A percentile compares a stretch with the other conserved stretches of the same genome.
Conservation (phyloP, 192 early-diverging fungal genomes). For the Gonapodya prolifera region DNA sequence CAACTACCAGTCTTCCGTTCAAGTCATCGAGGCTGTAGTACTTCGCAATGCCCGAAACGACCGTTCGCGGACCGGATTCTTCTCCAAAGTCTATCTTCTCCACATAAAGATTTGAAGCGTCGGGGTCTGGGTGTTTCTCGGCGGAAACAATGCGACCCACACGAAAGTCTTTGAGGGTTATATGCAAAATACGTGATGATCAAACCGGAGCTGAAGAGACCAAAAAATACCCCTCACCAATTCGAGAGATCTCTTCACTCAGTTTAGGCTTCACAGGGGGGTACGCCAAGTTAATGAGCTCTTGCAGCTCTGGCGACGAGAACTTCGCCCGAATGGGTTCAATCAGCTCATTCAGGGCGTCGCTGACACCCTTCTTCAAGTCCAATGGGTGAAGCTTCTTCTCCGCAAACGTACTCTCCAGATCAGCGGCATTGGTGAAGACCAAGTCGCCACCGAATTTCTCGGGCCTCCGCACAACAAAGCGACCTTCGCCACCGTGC, state of each 20-base stretch:
- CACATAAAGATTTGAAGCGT: conserved; percentile 39
- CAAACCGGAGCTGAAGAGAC: neutral
- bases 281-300: conserved; percentile 74
- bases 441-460: conserved; percentile 81
- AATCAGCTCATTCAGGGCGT: conserved; percentile 72
- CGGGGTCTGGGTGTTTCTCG: conserved; percentile 24
- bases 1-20: conserved; percentile 36
- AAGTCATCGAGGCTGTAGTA: conserved; percentile 40
- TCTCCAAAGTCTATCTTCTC: conserved; percentile 49
- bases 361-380: conserved; percentile 74
- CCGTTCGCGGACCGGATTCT: conserved; percentile 38
- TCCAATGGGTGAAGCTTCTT: conserved; percentile 89
- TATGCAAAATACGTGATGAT: conserved; percentile 20
- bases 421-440: conserved; percentile 52
- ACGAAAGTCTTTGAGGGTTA: conserved; percentile 45
- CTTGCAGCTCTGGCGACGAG: conserved; percentile 48
- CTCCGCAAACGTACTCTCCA: conserved; percentile 77
- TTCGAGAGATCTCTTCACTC: conserved; percentile 13
- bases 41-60: conserved; percentile 52
- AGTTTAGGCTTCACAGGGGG: conserved; percentile 28
- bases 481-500: conserved; percentile 15
- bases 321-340: conserved; percentile 67
- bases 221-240: conserved; percentile 14
- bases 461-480: conserved; percentile 61
- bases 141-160: conserved; percentile 47